Evolutionary conservation across 495 filamentous ascomycete species (phyloP), one percentile per base, ranked within the genome.

Genomic region (Xylaria sp.): DNA sequence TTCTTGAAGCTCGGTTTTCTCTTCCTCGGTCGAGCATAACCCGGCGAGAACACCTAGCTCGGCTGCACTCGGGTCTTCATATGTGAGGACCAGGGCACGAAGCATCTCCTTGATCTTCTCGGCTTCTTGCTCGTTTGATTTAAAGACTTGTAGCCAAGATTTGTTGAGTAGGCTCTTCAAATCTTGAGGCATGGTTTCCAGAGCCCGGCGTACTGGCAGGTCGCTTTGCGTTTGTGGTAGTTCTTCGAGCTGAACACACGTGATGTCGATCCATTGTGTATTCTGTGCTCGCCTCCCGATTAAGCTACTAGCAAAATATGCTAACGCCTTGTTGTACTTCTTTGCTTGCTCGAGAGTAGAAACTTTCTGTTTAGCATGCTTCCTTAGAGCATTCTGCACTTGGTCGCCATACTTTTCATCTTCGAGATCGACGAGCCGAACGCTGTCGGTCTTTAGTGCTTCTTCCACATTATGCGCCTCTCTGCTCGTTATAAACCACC

Each of bases 191-290:
- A 77, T 77, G 3, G 41, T 74, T 61, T 81, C 80, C 3, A 81
- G 71, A 52, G 76, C 73, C 21, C 73, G 71, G 21, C 77, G 76
- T 31, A 81, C 73, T 43, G 68, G 71, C 14, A 81, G 66, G 24
- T 81, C 78, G 66, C 68, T 76, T 19, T 75, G 66, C 0, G 76
- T 73, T 19, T 76, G 61, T 8, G 77, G 73, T 41, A 81, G 71
- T 37, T 74, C 75, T 43, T 74, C 68, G 15, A 81, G 76, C 44
- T 79, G 79, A 26, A 81, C 72, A 26, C 74, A 76, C 17, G 77
- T 76, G 31, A 81, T 75, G 37, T 81, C 80, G 41, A 81, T 80
- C 80, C 79, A 81, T 31, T 81, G 76, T 0, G 79, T 80, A 58
- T 78, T 79, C 53, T 78, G 73, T 14, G 79, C 77, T 24, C 77